These are phyloP conservation scores for Annona cherimola DNA, from an alignment of 164 flowering plant species.

Conservation along the genomic window DNA sequence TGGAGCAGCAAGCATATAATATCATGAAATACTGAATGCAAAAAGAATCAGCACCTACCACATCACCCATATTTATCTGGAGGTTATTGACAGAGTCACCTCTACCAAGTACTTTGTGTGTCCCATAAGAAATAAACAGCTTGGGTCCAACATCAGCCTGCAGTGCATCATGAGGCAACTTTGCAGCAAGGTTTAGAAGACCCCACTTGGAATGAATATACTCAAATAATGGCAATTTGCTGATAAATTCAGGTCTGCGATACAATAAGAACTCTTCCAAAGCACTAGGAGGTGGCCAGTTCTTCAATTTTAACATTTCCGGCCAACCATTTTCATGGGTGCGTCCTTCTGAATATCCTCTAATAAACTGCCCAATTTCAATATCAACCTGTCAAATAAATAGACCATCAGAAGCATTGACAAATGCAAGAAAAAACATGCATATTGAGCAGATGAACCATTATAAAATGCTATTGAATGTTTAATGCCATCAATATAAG, in stretches of 20 bases:
- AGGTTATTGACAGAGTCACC: conserved; percentile 78
- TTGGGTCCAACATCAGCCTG: conserved; percentile 89
- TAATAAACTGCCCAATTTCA: conserved; percentile 68
- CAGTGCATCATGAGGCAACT: conserved; percentile 79
- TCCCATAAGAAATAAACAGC: conserved; percentile 72
- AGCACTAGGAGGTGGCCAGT: conserved; percentile 87
- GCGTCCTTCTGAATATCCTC: conserved; percentile 80
- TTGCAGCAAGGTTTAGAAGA: conserved; percentile 88
- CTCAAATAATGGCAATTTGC: conserved; percentile 81
- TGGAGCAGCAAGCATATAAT: background rate
- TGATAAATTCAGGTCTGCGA: conserved; percentile 84
- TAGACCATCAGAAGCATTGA: background rate
- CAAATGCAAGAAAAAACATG: background rate
- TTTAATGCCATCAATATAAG: too few relatives aligned
- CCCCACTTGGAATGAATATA: conserved; percentile 95
- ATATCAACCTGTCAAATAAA: conserved; percentile 59
- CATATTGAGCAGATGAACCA: background rate
- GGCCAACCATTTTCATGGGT: conserved; percentile 56
- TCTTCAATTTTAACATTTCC: conserved; percentile 75
- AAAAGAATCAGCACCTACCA: conserved; percentile 43
- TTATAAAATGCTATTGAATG: too few relatives aligned
- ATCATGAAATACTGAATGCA: background rate
- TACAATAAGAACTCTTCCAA: conserved; percentile 80
- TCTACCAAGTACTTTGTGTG: conserved; percentile 55
- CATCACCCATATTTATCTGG: conserved; percentile 71